phyloP scores from a whole-genome alignment of 176 grass and related monocot species.

The Pharus latifolius region DNA sequence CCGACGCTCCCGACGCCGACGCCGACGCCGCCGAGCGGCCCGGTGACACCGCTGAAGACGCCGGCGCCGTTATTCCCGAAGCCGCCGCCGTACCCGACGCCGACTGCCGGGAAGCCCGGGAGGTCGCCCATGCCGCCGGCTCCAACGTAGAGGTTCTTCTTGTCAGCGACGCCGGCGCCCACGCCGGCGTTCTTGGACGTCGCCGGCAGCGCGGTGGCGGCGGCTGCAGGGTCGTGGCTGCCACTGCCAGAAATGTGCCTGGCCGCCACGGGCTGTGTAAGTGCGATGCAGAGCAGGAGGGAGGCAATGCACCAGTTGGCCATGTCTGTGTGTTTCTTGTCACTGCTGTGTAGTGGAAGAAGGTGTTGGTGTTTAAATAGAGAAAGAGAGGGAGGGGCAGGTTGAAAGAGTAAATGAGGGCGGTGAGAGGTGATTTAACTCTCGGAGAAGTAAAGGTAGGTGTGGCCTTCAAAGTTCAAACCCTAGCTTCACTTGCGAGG shows the following conservation, averaged over 20 bases:
- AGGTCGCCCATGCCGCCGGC: constrained; percentile 46
- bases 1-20: constrained; percentile 23
- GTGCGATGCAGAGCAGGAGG: constrained; percentile 21
- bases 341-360: not conserved
- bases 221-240: not conserved
- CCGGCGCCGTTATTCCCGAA: constrained; percentile 55
- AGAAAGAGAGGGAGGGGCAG: not conserved
- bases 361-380: constrained; percentile 20
- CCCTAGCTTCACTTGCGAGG: no score
- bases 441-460: no score
- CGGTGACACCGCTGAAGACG: constrained; percentile 51
- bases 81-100: constrained; percentile 29
- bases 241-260: not conserved
- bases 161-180: constrained; percentile 16
- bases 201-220: not conserved
- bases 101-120: constrained; percentile 40
- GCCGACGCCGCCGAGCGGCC: constrained; percentile 31
- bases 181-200: not conserved
- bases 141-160: constrained; percentile 46
- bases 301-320: constrained; percentile 4
- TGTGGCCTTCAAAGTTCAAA: not conserved
- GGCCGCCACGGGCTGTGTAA: not conserved
- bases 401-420: constrained; percentile 5
- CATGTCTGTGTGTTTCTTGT: constrained; percentile 7
- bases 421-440: not conserved